Evolutionary conservation across 306 rosid genomes (phyloP).

Genomic region (Trifolium fragiferum): DNA sequence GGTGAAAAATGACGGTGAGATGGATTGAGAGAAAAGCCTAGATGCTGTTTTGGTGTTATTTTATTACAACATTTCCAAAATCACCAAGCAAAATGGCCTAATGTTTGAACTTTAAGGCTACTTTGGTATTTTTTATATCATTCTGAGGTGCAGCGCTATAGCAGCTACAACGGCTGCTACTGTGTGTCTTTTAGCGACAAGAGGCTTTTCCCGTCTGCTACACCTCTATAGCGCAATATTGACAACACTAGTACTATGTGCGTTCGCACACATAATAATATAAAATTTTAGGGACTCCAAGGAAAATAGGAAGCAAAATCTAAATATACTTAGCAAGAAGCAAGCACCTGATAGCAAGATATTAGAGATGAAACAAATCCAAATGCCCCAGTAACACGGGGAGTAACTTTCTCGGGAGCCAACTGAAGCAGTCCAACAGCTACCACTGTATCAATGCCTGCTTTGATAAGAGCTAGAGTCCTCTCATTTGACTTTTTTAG

Average conservation of each 20-base stretch:
- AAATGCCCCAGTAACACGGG: slow-evolving; percentile 91
- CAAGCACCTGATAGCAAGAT: slow-evolving; percentile 91
- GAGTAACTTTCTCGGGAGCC: slow-evolving; percentile 84
- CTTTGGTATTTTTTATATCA: neutral
- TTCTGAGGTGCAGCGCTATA: neutral
- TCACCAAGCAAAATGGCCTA: neutral
- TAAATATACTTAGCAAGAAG: slow-evolving; percentile 20
- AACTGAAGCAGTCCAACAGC: slow-evolving; percentile 92
- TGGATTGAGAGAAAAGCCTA: neutral
- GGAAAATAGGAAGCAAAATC: slow-evolving; percentile 29
- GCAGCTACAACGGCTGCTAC: neutral
- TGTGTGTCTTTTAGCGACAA: neutral
- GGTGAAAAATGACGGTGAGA: neutral
- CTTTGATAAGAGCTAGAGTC: slow-evolving; percentile 82
- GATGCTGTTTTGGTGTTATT: neutral
- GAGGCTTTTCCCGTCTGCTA: neutral
- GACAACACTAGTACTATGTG: slow-evolving; percentile 1
- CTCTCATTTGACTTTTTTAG: slow-evolving; percentile 79
- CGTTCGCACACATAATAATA: slow-evolving; percentile 15
- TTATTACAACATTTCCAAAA: neutral
- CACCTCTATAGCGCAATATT: neutral
- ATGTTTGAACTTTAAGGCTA: neutral
- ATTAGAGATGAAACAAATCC: slow-evolving; percentile 88
- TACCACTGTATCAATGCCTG: slow-evolving; percentile 78
- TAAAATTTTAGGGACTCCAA: slow-evolving; percentile 15